Evolutionary conservation across 2,329 filamentous ascomycete genomes (phyloP), one percentile per base, ranked within the genome.

Genomic region (Neonectria punicea): DNA sequence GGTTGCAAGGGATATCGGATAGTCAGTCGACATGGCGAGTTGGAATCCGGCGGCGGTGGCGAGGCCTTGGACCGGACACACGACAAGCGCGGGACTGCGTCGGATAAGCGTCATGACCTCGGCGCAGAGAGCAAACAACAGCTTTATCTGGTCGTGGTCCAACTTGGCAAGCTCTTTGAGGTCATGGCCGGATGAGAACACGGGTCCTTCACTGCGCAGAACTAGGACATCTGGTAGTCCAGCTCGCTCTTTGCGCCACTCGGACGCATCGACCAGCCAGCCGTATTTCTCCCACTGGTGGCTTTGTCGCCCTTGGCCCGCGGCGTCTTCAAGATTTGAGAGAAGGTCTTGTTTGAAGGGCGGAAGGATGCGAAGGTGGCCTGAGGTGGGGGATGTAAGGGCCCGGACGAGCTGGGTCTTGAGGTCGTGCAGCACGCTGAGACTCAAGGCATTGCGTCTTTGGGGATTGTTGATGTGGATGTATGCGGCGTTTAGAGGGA

Each of bases 21-120:
- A 72, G n/a, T 74, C 72, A 1, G 70, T 54, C 1, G 65, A 63
- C 68, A 74, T 70, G 9, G 70, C 72, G 0, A 74, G 68, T 43
- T 74, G 72, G 5, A 74, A 72, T 3, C 72, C 72, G 0, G 72
- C 72, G 2, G 72, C 72, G 0, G 72, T 72, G 6, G 72, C 72
- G 8, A 73, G 65, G 2, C 72, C 70, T 8, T 73, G 72, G 2
- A 74, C 67, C 0, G 72, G 72, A 16, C 72, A 74, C 8, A 74
- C 67, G 4, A 74, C 60, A 0, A 67, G 58, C 0, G 62, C 66
- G 20, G 72, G 72, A 18, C 72, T 74, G n/a, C 63, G 61, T 5
- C 68, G 56, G 3, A 74, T 74, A 46, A 71, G 30, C 1, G 22
- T 28, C 68, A 74, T 74, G 4, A 74, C 70, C 13, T 74, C 68